phyloP scores from a whole-genome alignment of 495 filamentous ascomycete genomes.

The Penicillium mononematosum region DNA sequence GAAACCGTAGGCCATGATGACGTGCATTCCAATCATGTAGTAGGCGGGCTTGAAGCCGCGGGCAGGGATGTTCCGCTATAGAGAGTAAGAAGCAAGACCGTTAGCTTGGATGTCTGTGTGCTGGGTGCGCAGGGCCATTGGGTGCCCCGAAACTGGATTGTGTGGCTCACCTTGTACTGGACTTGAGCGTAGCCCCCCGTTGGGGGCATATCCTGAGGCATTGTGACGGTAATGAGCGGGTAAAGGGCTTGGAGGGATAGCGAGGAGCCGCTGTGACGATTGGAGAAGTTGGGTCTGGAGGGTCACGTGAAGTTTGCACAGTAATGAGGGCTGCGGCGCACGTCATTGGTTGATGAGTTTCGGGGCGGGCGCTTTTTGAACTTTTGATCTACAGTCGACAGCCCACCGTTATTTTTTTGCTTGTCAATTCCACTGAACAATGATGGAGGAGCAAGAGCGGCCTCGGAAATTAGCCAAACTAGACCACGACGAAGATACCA shows the following conservation, averaged over 20 bases:
- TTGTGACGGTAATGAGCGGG: conserved; percentile 33
- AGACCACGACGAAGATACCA: conserved; percentile 27
- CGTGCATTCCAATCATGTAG: conserved; percentile 70
- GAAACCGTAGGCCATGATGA: conserved; percentile 83
- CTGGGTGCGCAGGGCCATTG: conserved; percentile 11
- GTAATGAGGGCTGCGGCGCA: conserved; percentile 36
- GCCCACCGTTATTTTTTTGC: conserved; percentile 11
- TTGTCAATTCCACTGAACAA: conserved; percentile 8
- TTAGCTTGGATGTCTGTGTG: conserved; percentile 21
- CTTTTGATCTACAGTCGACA: conserved; percentile 21
- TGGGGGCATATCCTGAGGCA: conserved; percentile 87
- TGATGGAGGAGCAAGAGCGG: conserved; percentile 55
- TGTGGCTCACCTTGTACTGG: conserved; percentile 83
- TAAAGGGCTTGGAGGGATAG: conserved; percentile 25
- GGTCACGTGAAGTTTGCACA: conserved; percentile 36
- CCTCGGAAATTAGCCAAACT: conserved; percentile 54
- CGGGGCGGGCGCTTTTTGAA: conserved; percentile 23
- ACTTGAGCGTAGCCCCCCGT: conserved; percentile 89
- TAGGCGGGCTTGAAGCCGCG: conserved; percentile 81
- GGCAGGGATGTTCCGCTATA: conserved; percentile 84
- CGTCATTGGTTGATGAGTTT: conserved; percentile 33
- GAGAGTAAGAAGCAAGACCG: conserved; percentile 9
- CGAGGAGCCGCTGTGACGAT: conserved; percentile 28
- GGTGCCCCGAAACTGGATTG: not conserved
- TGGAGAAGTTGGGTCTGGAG: conserved; percentile 37